Evolutionary conservation across 1,284 basidiomycete species (phyloP), one percentile per base, ranked within the genome.

Genomic region (Microbotryomycetes sp.): DNA sequence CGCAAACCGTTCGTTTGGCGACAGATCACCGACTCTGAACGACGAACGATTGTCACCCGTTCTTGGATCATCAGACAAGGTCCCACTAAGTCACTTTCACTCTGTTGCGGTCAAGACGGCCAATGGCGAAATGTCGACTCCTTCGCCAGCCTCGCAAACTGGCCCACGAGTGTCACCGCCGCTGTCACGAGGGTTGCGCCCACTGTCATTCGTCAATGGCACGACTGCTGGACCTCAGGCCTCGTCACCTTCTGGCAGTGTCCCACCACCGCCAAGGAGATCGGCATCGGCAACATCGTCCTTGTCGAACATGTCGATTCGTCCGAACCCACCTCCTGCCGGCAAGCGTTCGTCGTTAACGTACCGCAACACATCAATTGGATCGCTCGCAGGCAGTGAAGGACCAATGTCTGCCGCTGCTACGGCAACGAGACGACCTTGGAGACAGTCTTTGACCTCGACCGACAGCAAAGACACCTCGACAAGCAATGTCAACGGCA

Each of bases 11-110:
- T 9, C 26, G n/a, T 14, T 52, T 29, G 50, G 25, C 25, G 36
- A 42, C 12, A 23, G 25, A 29, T 28, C 23, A 16, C 26, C 50
- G 23, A 25, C 57, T 36, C 6, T 29, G 48, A 23, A n/a, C 36
- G n/a, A 15, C 47, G 31, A 12, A 30, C 51, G 51, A 15, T 22
- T 52, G 16, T 55, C 62, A 15, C 60, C 64, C 3, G 47, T 54
- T 2, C 49, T 60, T 5, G 49, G 50, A 15, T 62, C 66, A 3
- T 60, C 59, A 1, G 66, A 68, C 49, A 63, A 59, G 50, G 62
- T 60, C 7, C 55, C 60, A 26, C 58, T 66, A 30, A 64, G 62
- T 19, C 56, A 66, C 49, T 68, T 68, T 62, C 67, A 68, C 55
- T 54, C 58, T 4, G 64, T 59, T 6, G 67, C 67, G 54, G n/a